Evolutionary conservation across 108 stramenopile species (phyloP), one percentile per base, ranked within the genome.

Genomic region (Fistulifera pelliculosa): DNA sequence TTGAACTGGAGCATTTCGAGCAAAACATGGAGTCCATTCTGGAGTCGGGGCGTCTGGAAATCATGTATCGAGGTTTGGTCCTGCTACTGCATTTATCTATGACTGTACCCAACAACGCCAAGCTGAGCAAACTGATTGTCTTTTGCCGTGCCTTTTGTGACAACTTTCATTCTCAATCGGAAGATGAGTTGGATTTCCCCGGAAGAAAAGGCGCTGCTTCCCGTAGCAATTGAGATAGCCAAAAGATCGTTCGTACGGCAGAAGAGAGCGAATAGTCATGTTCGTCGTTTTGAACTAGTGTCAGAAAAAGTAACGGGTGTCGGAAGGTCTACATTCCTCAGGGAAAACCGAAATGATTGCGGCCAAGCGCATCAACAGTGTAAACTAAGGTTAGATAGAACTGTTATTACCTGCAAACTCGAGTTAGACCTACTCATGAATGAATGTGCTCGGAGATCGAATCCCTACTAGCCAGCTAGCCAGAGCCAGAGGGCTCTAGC

Each of bases 41-140:
- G 61, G 76, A 83, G 58, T 71, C 81, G 54, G 93, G 87, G 13
- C 74, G 77, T 14, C 23, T 89, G 11, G 87, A 94, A 69, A 66
- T 94, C 22, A 87, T 94, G 76, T 87, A 94, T 59, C 70, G 88
- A 48, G 76, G 64, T 4, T 55, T 91, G 3, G 89, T 80, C 4
- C 41, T 82, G 38, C 49, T 89, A 24, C 43, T 66, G 48, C 80
- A 83, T 38, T 48, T 90, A 51, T 60, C 79, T 22, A 53, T 62
- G 24, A 39, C 77, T 19, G 66, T 68, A 22, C 74, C 82, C 12
- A 35, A 8, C 8, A 35, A 6, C 31, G 31, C 3, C 6, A 42
- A 75, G 18, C 43, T 61, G 45, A 56, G 75, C 38, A 83, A 86
- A 10, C 60, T 76, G n/a, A 71, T 79, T 7, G 74, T 70, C 21